Base-by-base conservation (phyloP, 805 yeast species). In the Wickerhamiella galacta region DNA sequence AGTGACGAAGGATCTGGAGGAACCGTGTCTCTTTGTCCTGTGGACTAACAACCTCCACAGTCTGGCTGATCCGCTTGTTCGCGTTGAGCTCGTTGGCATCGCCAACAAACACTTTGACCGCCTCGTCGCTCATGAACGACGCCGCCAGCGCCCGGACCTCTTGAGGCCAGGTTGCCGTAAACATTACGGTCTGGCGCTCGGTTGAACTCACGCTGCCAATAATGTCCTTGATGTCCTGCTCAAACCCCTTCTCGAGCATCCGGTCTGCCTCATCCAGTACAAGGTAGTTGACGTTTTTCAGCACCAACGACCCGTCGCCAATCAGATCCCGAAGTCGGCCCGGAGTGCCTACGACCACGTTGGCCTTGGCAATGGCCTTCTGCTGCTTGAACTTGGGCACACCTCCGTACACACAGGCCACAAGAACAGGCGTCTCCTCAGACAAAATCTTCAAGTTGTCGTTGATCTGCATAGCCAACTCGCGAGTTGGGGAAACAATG, bases 81-180 rank as follows among this genome's bases (percentile, higher is more conserved):
- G 98, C 99, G 37, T 81, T 64, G 36, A 90, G 68, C 58, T 87
- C 96, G 52, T 87, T 95, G 43, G 92, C 71, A 55, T 90, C 78
- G 48, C 98, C 98, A 51, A 90, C 78, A 27, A 90, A 74, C 26
- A 90, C 79, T 56, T 80, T 83, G 31, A 82, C 81, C n/a, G 95
- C 93, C 19, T 54, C 43, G 10, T 54, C 48, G 16, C 66, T 70
- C 93, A 90, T 79, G 57, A 77, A 90, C 5, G 77, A 68, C 14
- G 72, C 52, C 6, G 98, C 98, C 41, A 90, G 66, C 42, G 82
- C 92, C 51, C 96, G 75, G 22, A 90, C 96, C 59, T 87, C 93
- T 47, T 79, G 80, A n/a, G 99, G 99, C 98, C 98, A 90, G 1
- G 99, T 90, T n/a, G 99, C 99, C 7, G 98, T 87, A 59, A 90